phyloP scores from a whole-genome alignment of 1,284 basidiomycete genomes.

The Ustilago nuda region DNA sequence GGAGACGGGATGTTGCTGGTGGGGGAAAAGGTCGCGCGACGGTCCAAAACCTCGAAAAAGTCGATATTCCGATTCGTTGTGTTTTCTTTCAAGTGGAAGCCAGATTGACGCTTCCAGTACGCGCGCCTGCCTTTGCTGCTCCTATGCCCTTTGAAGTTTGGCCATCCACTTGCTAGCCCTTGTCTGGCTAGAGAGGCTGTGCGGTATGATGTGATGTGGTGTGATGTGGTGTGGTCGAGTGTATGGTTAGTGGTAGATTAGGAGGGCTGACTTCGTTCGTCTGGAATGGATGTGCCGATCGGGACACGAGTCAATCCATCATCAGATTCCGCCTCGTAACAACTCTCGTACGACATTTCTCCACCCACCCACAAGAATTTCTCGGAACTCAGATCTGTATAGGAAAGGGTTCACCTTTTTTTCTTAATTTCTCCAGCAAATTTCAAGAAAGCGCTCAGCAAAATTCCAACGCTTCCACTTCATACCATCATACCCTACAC shows the following conservation, averaged over 20 bases:
- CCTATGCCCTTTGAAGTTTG: no score
- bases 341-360: constrained; percentile 10
- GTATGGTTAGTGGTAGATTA: no score
- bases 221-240: no score
- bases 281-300: background rate
- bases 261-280: no score
- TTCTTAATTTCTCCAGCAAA: background rate
- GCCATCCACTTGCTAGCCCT: no score
- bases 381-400: constrained; percentile 12
- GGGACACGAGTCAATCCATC: constrained; percentile 4
- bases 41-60: background rate
- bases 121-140: background rate
- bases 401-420: constrained; percentile 14
- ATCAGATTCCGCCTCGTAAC: background rate
- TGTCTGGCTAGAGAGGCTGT: no score
- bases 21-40: constrained; percentile 44
- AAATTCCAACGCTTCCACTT: background rate
- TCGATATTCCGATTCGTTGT: background rate
- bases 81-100: background rate
- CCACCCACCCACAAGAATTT: no score
- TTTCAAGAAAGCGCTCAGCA: constrained; percentile 7
- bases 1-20: constrained; percentile 23
- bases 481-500: constrained; percentile 5
- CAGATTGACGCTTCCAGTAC: background rate
- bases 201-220: no score